These are phyloP conservation scores for Tolypocladium ovalisporum DNA, from an alignment of 2,329 filamentous ascomycete species.

Conservation along the genomic window DNA sequence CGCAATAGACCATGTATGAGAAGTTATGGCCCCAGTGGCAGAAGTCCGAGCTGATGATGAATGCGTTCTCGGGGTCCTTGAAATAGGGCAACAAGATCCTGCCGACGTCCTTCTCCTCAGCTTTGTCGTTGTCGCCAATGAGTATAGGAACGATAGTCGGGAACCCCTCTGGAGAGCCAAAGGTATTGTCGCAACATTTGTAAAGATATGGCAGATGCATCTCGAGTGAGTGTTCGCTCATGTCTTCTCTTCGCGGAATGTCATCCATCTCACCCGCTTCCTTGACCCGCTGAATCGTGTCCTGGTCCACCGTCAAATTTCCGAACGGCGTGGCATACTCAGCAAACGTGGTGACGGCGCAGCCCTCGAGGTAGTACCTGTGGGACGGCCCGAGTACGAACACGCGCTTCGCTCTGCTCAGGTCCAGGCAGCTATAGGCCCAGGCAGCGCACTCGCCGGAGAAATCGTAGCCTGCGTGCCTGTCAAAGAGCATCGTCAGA, in stretches of 20 bases:
- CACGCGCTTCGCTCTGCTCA: constrained; percentile 71
- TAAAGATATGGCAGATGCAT: constrained; percentile 95
- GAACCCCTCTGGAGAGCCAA: constrained; percentile 40
- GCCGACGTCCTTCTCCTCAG: constrained; percentile 59
- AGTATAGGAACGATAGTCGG: constrained; percentile 78
- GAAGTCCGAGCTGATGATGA: constrained; percentile 90
- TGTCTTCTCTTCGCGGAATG: constrained; percentile 58
- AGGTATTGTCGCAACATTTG: constrained; percentile 52
- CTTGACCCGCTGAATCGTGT: constrained; percentile 39
- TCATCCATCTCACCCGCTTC: constrained; percentile 22
- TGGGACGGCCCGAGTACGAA: constrained; percentile 93
- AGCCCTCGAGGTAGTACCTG: constrained; percentile 67
- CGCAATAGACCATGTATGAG: constrained; percentile 64
- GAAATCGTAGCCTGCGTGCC: constrained; percentile 88
- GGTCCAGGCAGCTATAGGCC: constrained; percentile 83
- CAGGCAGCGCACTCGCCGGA: constrained; percentile 88
- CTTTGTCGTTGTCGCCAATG: constrained; percentile 58
- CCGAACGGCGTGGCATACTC: constrained; percentile 68
- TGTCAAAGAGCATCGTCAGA: constrained; percentile 21
- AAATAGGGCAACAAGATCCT: constrained; percentile 67
- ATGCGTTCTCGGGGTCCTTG: constrained; percentile 62
- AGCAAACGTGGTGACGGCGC: constrained; percentile 63
- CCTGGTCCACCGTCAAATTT: constrained; percentile 52
- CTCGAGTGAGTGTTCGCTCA: constrained; percentile 85
- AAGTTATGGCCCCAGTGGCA: constrained; percentile 91